Base-by-base conservation (phyloP, 2,329 filamentous ascomycete species). In the Epichloe amarillans region DNA sequence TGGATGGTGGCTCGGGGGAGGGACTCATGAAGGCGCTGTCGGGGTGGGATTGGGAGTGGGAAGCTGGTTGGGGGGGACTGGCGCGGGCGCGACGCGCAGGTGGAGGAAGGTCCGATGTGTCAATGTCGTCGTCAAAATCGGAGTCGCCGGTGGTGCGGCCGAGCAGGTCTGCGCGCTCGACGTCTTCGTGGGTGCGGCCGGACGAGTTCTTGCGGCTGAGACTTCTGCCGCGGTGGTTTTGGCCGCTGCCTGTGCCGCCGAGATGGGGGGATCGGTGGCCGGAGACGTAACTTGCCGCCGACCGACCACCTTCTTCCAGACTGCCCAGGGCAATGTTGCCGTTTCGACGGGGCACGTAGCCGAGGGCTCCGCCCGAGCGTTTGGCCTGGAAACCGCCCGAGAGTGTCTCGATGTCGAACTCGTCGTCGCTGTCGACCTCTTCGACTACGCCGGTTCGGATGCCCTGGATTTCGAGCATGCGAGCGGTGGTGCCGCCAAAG, bases 381-480 rank as follows among this genome's bases (percentile, higher is more conserved):
- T 95, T 93, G 59, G 85, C 83, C 60, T 90, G 94, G 7, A 85
- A 82, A 11, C 84, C 84, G 23, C 78, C 76, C 17, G 79, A 79
- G 48, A 86, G 81, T 12, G 75, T 71, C 65, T 96, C 93, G 54
- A 96, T 98, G 64, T 98, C 93, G 61, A 98, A 98, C 66, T 98
- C 93, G 63, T 98, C 93, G 63, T 98, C 93, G 43, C 88, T 95
- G 64, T 98, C 93, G 43, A 95, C 86, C 64, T 98, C 93, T 60
- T 98, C 93, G 0, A 96, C 87, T 0, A 98, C 91, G 0, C 93
- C 93, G 0, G 91, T 98, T 51, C 88, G 82, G 54, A 98, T 98
- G n/a, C 89, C 86, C 15, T 97, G 72, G 50, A 98, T 98, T 65
- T 98, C 93, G 17, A 98, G 74, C 93, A 98, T 98, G 51, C 91